Conservation (phyloP, 768 basidiomycete genomes). For the Albatrellus ellisii region DNA sequence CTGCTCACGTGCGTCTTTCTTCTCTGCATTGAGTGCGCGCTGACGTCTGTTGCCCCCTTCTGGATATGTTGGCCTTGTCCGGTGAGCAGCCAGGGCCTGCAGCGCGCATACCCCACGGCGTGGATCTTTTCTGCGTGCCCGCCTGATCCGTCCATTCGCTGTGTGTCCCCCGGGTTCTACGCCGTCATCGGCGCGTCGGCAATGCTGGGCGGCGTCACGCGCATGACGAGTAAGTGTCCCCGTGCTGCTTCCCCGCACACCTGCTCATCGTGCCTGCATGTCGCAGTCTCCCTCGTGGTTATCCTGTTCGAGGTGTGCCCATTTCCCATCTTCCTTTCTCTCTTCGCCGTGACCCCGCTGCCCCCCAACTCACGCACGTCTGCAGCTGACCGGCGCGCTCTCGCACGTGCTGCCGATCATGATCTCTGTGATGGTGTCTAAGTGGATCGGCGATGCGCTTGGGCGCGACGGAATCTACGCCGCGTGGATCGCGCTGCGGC, state of each 20-base stretch:
- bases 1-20: constrained; percentile 39
- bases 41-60: not conserved
- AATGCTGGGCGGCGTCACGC: constrained; percentile 64
- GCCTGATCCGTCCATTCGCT: constrained; percentile 52
- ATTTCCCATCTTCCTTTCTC: not conserved
- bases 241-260: not conserved
- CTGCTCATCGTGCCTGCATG: not conserved
- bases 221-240: constrained; percentile 50
- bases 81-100: constrained; percentile 44
- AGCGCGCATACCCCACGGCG: constrained; percentile 49
- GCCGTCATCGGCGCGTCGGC: constrained; percentile 67
- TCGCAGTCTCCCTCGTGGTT: constrained; percentile 56
- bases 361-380: not conserved
- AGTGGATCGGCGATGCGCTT: constrained; percentile 66
- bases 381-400: constrained; percentile 60
- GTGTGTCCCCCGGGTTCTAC: constrained; percentile 67
- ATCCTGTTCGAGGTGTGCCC: constrained; percentile 54
- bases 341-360: too few relatives aligned
- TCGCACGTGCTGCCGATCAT: constrained; percentile 77
- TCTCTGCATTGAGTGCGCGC: not conserved
- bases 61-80: not conserved
- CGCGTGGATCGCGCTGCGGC: constrained; percentile 58
- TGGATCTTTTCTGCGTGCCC: constrained; percentile 66
- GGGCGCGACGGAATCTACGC: constrained; percentile 59
- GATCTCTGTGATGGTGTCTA: constrained; percentile 66